Conservation (phyloP, 2,329 filamentous ascomycete species). For the Nothophoma quercina region DNA sequence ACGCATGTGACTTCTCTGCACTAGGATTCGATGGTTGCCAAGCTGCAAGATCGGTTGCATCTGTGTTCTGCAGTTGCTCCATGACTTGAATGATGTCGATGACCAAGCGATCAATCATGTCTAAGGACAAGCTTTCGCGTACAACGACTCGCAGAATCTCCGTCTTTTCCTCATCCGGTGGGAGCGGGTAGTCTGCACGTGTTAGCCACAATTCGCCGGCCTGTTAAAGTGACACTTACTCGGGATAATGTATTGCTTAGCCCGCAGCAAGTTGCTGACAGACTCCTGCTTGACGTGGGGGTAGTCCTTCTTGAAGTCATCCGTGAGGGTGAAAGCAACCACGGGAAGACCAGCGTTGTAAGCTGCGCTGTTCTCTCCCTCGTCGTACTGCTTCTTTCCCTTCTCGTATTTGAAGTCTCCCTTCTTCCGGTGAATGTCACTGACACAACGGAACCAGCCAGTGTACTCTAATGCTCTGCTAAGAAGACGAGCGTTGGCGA, state of each 20-base stretch:
- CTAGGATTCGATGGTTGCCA: slow-evolving; percentile 53
- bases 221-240: slow-evolving; percentile 53
- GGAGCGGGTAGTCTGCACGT: slow-evolving; percentile 66
- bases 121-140: slow-evolving; percentile 72
- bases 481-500: slow-evolving; percentile 70
- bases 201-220: slow-evolving; percentile 19
- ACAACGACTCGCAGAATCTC: slow-evolving; percentile 74
- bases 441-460: slow-evolving; percentile 67
- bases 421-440: slow-evolving; percentile 69
- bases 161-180: slow-evolving; percentile 66
- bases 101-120: slow-evolving; percentile 69
- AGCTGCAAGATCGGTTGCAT: slow-evolving; percentile 60
- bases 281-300: slow-evolving; percentile 70
- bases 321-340: slow-evolving; percentile 70
- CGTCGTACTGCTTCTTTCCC: slow-evolving; percentile 53
- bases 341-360: slow-evolving; percentile 73
- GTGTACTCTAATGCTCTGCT: slow-evolving; percentile 70
- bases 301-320: slow-evolving; percentile 65
- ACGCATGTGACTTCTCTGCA: slow-evolving; percentile 53
- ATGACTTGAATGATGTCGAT: slow-evolving; percentile 68
- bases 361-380: slow-evolving; percentile 60
- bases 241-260: slow-evolving; percentile 75
- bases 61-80: slow-evolving; percentile 60
- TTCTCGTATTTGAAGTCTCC: slow-evolving; percentile 54
- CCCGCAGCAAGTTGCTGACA: slow-evolving; percentile 68